Conservation (phyloP, 495 filamentous ascomycete genomes). For the Hypoxylon intermedium region DNA sequence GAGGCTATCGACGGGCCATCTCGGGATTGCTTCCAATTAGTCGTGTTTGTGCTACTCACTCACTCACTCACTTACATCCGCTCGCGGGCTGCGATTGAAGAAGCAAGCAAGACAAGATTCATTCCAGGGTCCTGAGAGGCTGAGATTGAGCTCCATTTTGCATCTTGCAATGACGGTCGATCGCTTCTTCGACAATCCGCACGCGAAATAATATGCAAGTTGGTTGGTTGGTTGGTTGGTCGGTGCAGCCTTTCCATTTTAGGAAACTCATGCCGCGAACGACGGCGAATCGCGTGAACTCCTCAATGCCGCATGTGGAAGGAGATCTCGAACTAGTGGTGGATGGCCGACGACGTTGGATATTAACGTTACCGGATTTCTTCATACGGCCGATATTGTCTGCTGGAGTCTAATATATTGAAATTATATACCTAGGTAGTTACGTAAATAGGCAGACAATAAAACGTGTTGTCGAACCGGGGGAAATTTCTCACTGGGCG, state of each 20-base stretch:
- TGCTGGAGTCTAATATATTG: slow-evolving; percentile 2
- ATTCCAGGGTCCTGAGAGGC: slow-evolving; percentile 21
- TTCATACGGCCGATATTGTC: slow-evolving; percentile 4
- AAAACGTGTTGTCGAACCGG: slow-evolving; percentile 2
- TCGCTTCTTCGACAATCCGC: slow-evolving; percentile 9
- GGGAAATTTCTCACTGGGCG: slow-evolving; percentile 22
- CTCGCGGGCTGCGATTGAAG: slow-evolving; percentile 24
- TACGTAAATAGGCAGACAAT: neutral
- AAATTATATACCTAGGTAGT: neutral
- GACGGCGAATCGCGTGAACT: slow-evolving; percentile 23
- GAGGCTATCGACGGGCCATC: slow-evolving; percentile 29
- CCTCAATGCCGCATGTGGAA: neutral
- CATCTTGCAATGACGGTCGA: neutral
- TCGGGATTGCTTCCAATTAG: slow-evolving; percentile 12
- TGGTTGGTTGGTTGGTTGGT: neutral
- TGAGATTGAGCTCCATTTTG: slow-evolving; percentile 1
- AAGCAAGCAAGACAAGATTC: slow-evolving; percentile 10
- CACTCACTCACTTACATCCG: slow-evolving; percentile 13
- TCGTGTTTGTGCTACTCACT: slow-evolving; percentile 1
- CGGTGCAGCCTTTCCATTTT: slow-evolving; percentile 19
- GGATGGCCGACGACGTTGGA: slow-evolving; percentile 10
- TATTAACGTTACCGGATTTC: slow-evolving; percentile 12
- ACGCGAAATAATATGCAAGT: too few species aligned
- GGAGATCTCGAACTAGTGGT: slow-evolving; percentile 3
- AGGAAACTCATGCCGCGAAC: slow-evolving; percentile 16